Evolutionary conservation across 768 basidiomycete genomes (phyloP), one percentile per base, ranked within the genome.

Genomic region (Tephrocybe sp.): DNA sequence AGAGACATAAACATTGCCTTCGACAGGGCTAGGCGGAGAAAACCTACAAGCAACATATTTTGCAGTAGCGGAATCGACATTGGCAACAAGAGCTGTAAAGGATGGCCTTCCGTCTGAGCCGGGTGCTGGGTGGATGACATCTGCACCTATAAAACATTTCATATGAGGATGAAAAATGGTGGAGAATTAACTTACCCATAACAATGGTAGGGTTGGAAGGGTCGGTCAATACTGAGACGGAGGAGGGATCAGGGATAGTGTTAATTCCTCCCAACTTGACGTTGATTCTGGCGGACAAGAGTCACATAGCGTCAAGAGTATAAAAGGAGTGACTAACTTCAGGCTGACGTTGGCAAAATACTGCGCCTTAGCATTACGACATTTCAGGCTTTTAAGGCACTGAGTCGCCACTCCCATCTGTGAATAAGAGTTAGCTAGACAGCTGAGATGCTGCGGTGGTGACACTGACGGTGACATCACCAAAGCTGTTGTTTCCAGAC

Each of bases 221-320:
- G 60, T 92, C 89, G 0, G 82, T 80, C 9, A 92, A 70, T 7
- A 80, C 75, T 0, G 78, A 72, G 1, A 87, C 84, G 0, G 84
- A 84, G 11, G 76, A 70, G 0, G 85, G 76, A 45, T 89, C 85
- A 0, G 89, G 89, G 26, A 92, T 74, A 1, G 82, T 79, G 62
- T 92, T 92, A 62, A 91, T 86, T 1, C 90, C 90, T 12, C 89
- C 90, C 0, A 92, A 73, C 64, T 92, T 92, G 16, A 89, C 89
- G 53, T 92, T 92, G 58, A 92, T 76, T 64, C 89, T 92, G 53
- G 9, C 50, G 30, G 17, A 41, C 14, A n/a, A 16, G 19, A 32
- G 43, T 26, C 32, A 44, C 26, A 52, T 16, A 4, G 10, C 17
- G n/a, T 44, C 22, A 20, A 8, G 34, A 49, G 12, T 20, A 39